phyloP scores from a whole-genome alignment of 2,329 filamentous ascomycete species.

The Didymella segeticola region DNA sequence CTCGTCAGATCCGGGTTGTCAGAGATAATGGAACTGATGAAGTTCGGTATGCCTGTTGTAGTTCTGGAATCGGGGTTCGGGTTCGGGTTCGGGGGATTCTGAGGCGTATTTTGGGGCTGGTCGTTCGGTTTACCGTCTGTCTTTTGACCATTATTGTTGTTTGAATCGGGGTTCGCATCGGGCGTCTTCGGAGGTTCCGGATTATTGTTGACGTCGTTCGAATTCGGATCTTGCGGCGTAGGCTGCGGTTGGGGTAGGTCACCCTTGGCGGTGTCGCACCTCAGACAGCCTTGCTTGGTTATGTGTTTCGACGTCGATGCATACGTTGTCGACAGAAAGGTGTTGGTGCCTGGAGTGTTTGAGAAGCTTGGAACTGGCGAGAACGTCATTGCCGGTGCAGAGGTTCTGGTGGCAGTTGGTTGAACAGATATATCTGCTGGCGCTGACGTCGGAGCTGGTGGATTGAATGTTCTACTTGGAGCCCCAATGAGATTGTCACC shows the following conservation, averaged over 20 bases:
- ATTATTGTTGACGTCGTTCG: constrained; percentile 4
- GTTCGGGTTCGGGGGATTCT: not conserved
- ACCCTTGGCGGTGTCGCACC: constrained; percentile 16
- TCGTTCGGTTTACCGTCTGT: constrained; percentile 7
- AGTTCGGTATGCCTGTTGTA: constrained; percentile 19
- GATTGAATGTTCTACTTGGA: constrained; percentile 3
- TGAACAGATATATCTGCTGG: not conserved
- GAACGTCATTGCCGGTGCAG: not conserved
- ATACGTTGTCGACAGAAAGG: constrained; percentile 37
- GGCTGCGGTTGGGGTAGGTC: constrained; percentile 9
- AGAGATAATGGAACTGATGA: constrained; percentile 24
- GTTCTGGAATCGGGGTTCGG: constrained; percentile 5
- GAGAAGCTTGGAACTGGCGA: not conserved
- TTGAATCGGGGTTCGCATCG: constrained; percentile 2
- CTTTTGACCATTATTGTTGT: constrained; percentile 1
- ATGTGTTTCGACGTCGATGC: constrained; percentile 35
- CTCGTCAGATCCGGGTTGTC: constrained; percentile 19
- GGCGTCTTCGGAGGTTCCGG: constrained; percentile 1
- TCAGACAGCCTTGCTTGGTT: constrained; percentile 36
- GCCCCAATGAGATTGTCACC: not conserved
- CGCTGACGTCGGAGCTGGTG: constrained; percentile 3
- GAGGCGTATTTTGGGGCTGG: constrained; percentile 7
- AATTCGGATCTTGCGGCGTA: constrained; percentile 5
- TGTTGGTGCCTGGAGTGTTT: constrained; percentile 25
- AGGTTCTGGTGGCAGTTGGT: not conserved